Base-by-base conservation (phyloP, 164 flowering plant species). In the Chloranthus sessilifolius region DNA sequence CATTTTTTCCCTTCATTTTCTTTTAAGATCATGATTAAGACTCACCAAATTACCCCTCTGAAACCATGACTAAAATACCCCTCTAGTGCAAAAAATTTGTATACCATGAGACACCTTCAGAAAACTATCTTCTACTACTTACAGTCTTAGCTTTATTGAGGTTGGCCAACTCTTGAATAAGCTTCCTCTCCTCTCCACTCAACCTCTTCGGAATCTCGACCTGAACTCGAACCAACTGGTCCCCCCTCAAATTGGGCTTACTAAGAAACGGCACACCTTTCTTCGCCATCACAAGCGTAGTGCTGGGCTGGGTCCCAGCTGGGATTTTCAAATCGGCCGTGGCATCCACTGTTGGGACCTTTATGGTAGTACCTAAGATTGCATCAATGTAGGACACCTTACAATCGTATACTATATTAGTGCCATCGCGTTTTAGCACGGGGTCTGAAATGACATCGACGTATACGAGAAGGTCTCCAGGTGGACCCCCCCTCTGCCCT, bases 311-410 rank as follows among this genome's bases (percentile, higher is more conserved):
- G 0, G 96, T 88, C 12, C 96, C 98, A 7, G 94, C 62, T 3
- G 98, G 98, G 52, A 92, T 69, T 70, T 82, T 88, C 55, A 92
- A 58, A 61, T 88, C 98, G 6, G 80, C 91, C 73, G 68, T 75
- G 47, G 96, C 98, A 49, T 92, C 98, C 15, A 92, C 95, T 0
- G 96, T 92, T 1, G 98, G 98, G 26, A 92, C 98, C 68, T 86
- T 88, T 31, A 79, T 50, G 4, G 80, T 74, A 3, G 96, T 88
- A 14, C 98, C 96, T 43, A 92, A 58, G 29, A 92, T 92, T 14
- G 98, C 98, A 63, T 92, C 98, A 31, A 74, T 69, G 47, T 92
- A 92, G 0, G 98, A 82, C 30, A 92, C 81, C 65, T 83, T 85
- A 70, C 91, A 85, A 3, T 87, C 77, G 68, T 86, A 85, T 35